phyloP scores from a whole-genome alignment of 495 filamentous ascomycete genomes.

The Xylaria nigripes region DNA sequence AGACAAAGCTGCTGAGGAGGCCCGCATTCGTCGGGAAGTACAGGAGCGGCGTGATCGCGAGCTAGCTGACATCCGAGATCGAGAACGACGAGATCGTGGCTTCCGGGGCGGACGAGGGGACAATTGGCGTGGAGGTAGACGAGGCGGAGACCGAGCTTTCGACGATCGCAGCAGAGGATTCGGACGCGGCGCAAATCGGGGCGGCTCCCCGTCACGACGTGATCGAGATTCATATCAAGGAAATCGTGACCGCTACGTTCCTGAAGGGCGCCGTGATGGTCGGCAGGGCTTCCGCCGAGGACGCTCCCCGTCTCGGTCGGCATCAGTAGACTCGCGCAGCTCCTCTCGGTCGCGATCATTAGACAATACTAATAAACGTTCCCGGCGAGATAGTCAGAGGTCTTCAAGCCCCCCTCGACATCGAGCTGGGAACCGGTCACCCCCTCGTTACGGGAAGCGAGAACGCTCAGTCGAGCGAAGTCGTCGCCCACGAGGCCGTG shows the following conservation, averaged over 20 bases:
- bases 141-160: slow-evolving; percentile 42
- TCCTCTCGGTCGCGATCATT: slow-evolving; percentile 31
- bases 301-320: slow-evolving; percentile 22
- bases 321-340: slow-evolving; percentile 15
- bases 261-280: slow-evolving; percentile 33
- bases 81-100: slow-evolving; percentile 66
- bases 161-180: slow-evolving; percentile 38
- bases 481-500: slow-evolving; percentile 9
- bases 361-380: slow-evolving; percentile 21
- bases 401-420: slow-evolving; percentile 32
- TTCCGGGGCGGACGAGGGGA: slow-evolving; percentile 49
- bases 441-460: slow-evolving; percentile 34
- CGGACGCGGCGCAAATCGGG: slow-evolving; percentile 39
- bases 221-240: slow-evolving; percentile 33
- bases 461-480: slow-evolving; percentile 28
- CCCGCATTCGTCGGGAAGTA: slow-evolving; percentile 54
- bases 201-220: slow-evolving; percentile 54
- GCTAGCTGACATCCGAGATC: slow-evolving; percentile 57
- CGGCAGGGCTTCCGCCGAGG: slow-evolving; percentile 27
- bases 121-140: slow-evolving; percentile 37
- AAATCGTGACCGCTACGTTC: slow-evolving; percentile 44
- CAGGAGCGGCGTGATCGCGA: slow-evolving; percentile 49
- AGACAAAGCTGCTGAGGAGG: slow-evolving; percentile 72
- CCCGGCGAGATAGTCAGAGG: slow-evolving; percentile 25
- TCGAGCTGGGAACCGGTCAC: slow-evolving; percentile 36